These are phyloP conservation scores for Hyphopichia khmerensis DNA, from an alignment of 1,139 yeast species.

Conservation along the genomic window DNA sequence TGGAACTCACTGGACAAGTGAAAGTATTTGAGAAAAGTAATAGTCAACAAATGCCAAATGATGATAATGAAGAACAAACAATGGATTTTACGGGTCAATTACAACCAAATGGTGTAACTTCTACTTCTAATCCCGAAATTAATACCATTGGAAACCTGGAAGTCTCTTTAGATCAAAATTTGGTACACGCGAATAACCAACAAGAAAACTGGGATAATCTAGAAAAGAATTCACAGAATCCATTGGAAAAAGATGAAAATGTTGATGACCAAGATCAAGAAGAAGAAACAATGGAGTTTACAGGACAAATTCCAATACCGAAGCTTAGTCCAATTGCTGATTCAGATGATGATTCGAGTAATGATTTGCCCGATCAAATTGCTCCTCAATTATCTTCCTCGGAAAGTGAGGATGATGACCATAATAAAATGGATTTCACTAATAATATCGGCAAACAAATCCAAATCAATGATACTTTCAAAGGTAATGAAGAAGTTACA, in stretches of 20 bases:
- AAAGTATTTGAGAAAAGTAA: background rate
- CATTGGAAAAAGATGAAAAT: background rate
- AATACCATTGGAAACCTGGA: too few species aligned
- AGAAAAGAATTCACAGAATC: too few species aligned
- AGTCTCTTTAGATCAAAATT: too few species aligned
- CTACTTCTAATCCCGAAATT: too few species aligned
- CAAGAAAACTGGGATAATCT: too few species aligned
- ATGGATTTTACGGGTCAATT: conserved; percentile 11
- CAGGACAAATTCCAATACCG: conserved; percentile 3
- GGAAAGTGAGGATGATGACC: conserved; percentile 1
- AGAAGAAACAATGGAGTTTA: conserved; percentile 5
- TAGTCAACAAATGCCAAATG: background rate
- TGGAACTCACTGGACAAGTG: conserved; percentile 12
- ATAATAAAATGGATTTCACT: conserved; percentile 6
- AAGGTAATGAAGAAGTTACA: conserved; percentile 9
- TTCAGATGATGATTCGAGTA: background rate
- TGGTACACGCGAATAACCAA: too few species aligned
- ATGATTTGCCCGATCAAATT: background rate
- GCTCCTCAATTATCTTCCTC: conserved; percentile 1
- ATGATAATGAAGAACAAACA: conserved; percentile 5
- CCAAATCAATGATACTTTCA: background rate
- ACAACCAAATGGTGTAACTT: too few species aligned
- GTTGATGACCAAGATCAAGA: conserved; percentile 1
- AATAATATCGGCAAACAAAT: conserved; percentile 1
- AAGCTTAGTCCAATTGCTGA: conserved; percentile 1